phyloP scores from a whole-genome alignment of 768 basidiomycete genomes.

The Amanita muscaria region DNA sequence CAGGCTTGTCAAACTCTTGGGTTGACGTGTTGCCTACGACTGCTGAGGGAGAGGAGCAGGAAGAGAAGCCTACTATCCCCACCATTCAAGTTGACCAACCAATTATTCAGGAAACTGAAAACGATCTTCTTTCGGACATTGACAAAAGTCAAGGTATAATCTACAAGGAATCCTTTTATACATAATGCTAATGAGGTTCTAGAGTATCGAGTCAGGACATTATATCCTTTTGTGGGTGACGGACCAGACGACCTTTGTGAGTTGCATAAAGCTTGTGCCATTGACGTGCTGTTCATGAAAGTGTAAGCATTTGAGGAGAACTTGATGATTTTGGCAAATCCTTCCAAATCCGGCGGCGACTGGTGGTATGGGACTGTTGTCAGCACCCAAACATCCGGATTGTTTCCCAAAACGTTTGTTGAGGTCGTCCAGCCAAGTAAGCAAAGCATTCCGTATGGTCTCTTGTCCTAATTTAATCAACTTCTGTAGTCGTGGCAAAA shows the following conservation, averaged over 20 bases:
- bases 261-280: slow-evolving; percentile 19
- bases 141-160: slow-evolving; percentile 53
- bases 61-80: slow-evolving; percentile 35
- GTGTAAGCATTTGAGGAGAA: slow-evolving; percentile 71
- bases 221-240: slow-evolving; percentile 83
- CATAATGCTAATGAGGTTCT: slow-evolving; percentile 9
- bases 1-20: slow-evolving; percentile 21
- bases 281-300: slow-evolving; percentile 6
- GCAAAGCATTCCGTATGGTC: slow-evolving; percentile 17
- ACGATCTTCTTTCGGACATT: slow-evolving; percentile 62
- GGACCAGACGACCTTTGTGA: slow-evolving; percentile 82
- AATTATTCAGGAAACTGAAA: slow-evolving; percentile 25
- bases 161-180: not conserved
- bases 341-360: slow-evolving; percentile 76
- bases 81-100: slow-evolving; percentile 43
- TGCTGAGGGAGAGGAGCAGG: slow-evolving; percentile 55
- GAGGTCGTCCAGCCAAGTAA: slow-evolving; percentile 60
- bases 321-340: slow-evolving; percentile 67
- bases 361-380: slow-evolving; percentile 88
- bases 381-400: slow-evolving; percentile 60
- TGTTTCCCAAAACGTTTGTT: slow-evolving; percentile 89
- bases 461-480: slow-evolving; percentile 2
- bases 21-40: slow-evolving; percentile 42
- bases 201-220: slow-evolving; percentile 71
- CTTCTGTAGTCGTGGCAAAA: slow-evolving; percentile 50